These are phyloP conservation scores for Trichoderma sp. DNA, from an alignment of 2,329 filamentous ascomycete genomes.

Conservation along the genomic window DNA sequence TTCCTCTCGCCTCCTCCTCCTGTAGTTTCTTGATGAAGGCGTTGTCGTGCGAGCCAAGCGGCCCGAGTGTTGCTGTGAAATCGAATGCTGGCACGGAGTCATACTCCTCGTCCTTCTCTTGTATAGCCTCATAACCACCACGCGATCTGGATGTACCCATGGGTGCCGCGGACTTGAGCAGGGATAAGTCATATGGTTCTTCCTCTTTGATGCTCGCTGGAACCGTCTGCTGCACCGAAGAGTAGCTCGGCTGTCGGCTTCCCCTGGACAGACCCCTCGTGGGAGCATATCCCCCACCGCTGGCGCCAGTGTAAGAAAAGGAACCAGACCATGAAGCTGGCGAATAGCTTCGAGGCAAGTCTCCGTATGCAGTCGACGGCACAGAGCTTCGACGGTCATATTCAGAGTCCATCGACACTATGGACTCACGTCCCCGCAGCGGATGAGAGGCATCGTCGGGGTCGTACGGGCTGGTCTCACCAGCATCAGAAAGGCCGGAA, in stretches of 20 bases:
- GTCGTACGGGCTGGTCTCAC: constrained; percentile 31
- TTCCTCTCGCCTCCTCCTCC: constrained; percentile 52
- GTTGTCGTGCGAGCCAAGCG: constrained; percentile 42
- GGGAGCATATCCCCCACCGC: constrained; percentile 27
- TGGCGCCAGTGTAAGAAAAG: constrained; percentile 27
- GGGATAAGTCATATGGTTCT: constrained; percentile 40
- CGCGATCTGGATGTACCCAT: constrained; percentile 30
- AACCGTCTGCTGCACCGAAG: constrained; percentile 26
- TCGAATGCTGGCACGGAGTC: constrained; percentile 40
- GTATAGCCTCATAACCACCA: constrained; percentile 32
- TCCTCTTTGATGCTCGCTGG: constrained; percentile 38
- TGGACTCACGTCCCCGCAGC: constrained; percentile 29
- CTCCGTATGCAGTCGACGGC: constrained; percentile 20
- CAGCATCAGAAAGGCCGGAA: constrained; percentile 36
- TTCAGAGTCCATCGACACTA: constrained; percentile 22
- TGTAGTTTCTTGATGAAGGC: constrained; percentile 46
- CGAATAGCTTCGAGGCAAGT: constrained; percentile 23
- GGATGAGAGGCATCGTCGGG: constrained; percentile 22
- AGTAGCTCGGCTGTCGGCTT: constrained; percentile 28
- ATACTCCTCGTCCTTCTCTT: constrained; percentile 30
- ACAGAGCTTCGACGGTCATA: constrained; percentile 19
- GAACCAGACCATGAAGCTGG: constrained; percentile 28
- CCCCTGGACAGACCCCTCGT: constrained; percentile 26
- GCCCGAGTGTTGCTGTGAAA: constrained; percentile 45
- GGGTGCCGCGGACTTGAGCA: constrained; percentile 41